phyloP scores from a whole-genome alignment of 2,329 filamentous ascomycete genomes.

The Colletotrichum magnum region DNA sequence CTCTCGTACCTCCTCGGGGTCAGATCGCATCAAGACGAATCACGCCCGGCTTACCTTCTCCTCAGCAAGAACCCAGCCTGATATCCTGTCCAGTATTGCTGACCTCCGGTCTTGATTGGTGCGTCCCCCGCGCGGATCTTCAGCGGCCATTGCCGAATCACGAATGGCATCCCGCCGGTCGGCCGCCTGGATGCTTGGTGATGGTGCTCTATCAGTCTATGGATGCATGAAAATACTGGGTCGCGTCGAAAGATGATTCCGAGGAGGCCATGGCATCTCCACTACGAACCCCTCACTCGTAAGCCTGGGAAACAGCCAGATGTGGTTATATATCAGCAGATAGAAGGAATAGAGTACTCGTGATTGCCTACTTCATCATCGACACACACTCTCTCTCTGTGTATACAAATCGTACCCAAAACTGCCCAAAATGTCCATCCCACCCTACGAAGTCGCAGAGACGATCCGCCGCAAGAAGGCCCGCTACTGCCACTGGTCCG shows the following conservation, averaged over 20 bases:
- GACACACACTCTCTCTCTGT: neutral
- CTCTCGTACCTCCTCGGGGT: neutral
- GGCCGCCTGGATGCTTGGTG: too few relatives aligned
- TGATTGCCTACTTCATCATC: neutral
- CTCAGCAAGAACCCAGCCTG: too few relatives aligned
- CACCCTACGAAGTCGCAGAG: slow-evolving; percentile 31
- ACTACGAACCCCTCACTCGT: neutral
- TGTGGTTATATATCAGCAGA: neutral
- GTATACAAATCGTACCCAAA: too few relatives aligned
- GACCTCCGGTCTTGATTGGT: neutral
- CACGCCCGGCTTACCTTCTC: too few relatives aligned
- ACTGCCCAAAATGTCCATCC: slow-evolving; percentile 2
- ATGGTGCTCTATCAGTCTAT: neutral
- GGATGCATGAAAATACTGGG: neutral
- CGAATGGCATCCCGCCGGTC: neutral
- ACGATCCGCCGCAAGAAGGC: slow-evolving; percentile 40
- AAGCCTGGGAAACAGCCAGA: neutral
- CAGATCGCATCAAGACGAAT: too few relatives aligned
- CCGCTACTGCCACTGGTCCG: slow-evolving; percentile 39
- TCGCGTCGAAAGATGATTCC: neutral
- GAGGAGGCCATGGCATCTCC: neutral
- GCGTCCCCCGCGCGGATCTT: neutral
- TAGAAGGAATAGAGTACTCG: neutral
- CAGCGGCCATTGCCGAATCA: neutral
- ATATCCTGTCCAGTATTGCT: too few relatives aligned